A percentile compares a stretch with the other conserved stretches of the same genome.
Evolutionary conservation across 1,284 basidiomycete species (phyloP).

Genomic region (Meira nashicola): DNA sequence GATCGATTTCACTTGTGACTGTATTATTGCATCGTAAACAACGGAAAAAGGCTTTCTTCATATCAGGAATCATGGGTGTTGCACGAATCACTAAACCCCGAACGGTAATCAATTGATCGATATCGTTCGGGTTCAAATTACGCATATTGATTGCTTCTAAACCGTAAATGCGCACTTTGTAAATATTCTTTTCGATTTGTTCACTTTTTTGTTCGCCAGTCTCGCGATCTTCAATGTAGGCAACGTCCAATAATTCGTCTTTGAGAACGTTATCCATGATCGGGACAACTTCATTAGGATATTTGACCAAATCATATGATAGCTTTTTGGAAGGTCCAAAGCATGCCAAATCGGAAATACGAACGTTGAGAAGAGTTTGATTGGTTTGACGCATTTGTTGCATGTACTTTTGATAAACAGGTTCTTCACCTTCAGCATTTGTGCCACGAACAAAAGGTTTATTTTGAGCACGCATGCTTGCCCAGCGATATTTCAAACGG

Average conservation of each 20-base stretch:
- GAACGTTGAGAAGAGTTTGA: constrained; percentile 86
- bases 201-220: constrained; percentile 58
- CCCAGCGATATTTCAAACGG: constrained; percentile 84
- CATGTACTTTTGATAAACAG: constrained; percentile 75
- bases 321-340: constrained; percentile 81
- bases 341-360: constrained; percentile 79
- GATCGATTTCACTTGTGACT: constrained; percentile 87
- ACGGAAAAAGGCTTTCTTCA: constrained; percentile 96
- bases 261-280: constrained; percentile 94
- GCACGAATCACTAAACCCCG: constrained; percentile 96
- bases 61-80: constrained; percentile 95
- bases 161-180: constrained; percentile 87
- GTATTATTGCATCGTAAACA: constrained; percentile 94
- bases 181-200: constrained; percentile 60
- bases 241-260: constrained; percentile 58
- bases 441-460: constrained; percentile 10
- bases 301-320: constrained; percentile 64
- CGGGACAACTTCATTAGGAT: constrained; percentile 93
- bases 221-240: constrained; percentile 60
- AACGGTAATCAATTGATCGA: constrained; percentile 73
- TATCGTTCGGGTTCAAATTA: constrained; percentile 48
- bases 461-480: constrained; percentile 22
- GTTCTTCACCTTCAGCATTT: constrained; percentile 43
- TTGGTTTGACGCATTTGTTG: constrained; percentile 76
- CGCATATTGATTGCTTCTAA: constrained; percentile 59